These are phyloP conservation scores for Leccinum olivaceopallidum DNA, from an alignment of 768 basidiomycete species.

Conservation along the genomic window DNA sequence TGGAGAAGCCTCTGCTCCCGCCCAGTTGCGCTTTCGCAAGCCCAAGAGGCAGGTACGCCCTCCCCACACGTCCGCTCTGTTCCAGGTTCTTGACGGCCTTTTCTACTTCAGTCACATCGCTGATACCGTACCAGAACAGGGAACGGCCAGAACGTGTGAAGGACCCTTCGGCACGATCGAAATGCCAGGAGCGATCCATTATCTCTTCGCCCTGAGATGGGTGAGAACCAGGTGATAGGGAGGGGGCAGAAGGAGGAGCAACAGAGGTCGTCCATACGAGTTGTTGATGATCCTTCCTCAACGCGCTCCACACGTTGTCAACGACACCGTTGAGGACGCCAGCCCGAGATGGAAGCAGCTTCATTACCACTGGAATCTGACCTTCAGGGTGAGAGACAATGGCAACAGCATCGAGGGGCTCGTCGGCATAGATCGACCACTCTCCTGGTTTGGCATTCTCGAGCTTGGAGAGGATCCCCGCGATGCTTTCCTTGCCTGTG, in stretches of 20 bases:
- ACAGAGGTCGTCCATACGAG: constrained; percentile 98
- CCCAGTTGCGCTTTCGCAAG: constrained; percentile 21
- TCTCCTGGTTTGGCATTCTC: constrained; percentile 78
- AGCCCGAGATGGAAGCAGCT: constrained; percentile 83
- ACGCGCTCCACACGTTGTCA: constrained; percentile 96
- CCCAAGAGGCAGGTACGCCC: constrained; percentile 75
- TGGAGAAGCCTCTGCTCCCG: constrained; percentile 23
- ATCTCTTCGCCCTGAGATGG: constrained; percentile 70
- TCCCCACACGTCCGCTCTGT: constrained; percentile 77
- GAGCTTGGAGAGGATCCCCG: constrained; percentile 63
- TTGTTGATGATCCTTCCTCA: constrained; percentile 90
- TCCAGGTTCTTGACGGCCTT: constrained; percentile 74
- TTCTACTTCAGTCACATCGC: constrained; percentile 91
- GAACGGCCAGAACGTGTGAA: constrained; percentile 94
- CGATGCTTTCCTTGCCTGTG: constrained; percentile 79
- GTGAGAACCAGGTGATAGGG: constrained; percentile 5
- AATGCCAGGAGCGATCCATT: constrained; percentile 92
- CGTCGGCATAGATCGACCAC: constrained; percentile 97
- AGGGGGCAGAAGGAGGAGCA: constrained; percentile 14
- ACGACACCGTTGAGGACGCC: constrained; percentile 93
- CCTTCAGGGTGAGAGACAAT: constrained; percentile 91
- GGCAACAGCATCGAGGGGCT: constrained; percentile 93
- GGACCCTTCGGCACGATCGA: constrained; percentile 96
- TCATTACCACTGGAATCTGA: constrained; percentile 88
- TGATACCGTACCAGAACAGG: constrained; percentile 97